Conservation (phyloP, 2,329 filamentous ascomycete genomes). For the Dothistroma septosporum region DNA sequence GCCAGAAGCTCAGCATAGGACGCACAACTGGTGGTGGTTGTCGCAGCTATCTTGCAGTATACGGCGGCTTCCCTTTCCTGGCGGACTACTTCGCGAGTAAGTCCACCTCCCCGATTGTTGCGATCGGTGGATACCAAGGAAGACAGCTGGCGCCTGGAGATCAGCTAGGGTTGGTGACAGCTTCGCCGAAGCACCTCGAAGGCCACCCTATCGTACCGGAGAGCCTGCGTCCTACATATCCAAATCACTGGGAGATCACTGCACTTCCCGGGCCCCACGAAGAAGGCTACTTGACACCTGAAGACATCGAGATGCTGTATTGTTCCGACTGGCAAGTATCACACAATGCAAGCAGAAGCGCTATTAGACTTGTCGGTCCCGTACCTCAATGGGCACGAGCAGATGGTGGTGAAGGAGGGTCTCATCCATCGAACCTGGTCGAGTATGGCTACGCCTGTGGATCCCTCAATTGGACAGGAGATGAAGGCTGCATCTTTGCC, state of each 20-base stretch:
- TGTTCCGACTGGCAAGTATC: constrained; percentile 56
- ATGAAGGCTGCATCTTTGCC: constrained; percentile 58
- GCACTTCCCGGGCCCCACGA: constrained; percentile 56
- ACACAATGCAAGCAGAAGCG: constrained; percentile 58
- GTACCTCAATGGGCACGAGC: constrained; percentile 56
- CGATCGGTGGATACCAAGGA: constrained; percentile 58
- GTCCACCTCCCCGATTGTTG: constrained; percentile 55
- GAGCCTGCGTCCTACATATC: constrained; percentile 47
- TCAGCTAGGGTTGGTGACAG: constrained; percentile 45
- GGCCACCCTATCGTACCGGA: constrained; percentile 41
- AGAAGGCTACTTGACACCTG: constrained; percentile 49
- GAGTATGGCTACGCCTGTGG: constrained; percentile 59
- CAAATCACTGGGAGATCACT: constrained; percentile 50
- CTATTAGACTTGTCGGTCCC: constrained; percentile 57
- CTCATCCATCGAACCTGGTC: constrained; percentile 52
- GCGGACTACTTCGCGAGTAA: constrained; percentile 58
- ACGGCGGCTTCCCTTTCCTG: constrained; percentile 52
- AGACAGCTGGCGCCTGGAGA: constrained; percentile 54
- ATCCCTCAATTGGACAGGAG: constrained; percentile 58
- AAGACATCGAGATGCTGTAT: constrained; percentile 57
- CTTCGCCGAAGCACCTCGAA: constrained; percentile 35
- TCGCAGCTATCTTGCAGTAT: constrained; percentile 56
- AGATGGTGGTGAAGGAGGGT: constrained; percentile 60
- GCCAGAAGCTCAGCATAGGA: constrained; percentile 54
- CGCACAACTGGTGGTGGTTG: constrained; percentile 52